These are phyloP conservation scores for Sclerotinia trifoliorum DNA, from an alignment of 2,329 filamentous ascomycete genomes.

Conservation along the genomic window DNA sequence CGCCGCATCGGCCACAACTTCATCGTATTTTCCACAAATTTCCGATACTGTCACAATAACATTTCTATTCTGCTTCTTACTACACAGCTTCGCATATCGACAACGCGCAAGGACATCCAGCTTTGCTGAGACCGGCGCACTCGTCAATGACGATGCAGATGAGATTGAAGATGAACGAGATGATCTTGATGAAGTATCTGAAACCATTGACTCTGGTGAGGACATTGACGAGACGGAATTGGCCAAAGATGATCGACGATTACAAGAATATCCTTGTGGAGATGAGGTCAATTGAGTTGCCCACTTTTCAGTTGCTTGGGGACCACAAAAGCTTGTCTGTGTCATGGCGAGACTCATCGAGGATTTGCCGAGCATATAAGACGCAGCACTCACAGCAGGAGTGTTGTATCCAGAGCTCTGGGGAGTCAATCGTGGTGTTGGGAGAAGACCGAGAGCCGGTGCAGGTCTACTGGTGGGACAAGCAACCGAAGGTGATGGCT, in stretches of 20 bases:
- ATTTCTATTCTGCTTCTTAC: conserved; percentile 55
- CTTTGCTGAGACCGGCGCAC: conserved; percentile 56
- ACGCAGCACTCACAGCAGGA: conserved; percentile 57
- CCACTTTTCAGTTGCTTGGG: conserved; percentile 55
- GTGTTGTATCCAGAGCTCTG: conserved; percentile 56
- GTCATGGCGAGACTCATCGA: conserved; percentile 62
- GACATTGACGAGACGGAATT: conserved; percentile 62
- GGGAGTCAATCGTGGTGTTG: conserved; percentile 59
- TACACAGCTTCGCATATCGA: conserved; percentile 58
- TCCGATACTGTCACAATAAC: conserved; percentile 58
- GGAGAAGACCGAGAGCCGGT: conserved; percentile 55
- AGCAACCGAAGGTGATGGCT: conserved; percentile 47
- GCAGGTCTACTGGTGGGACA: conserved; percentile 50
- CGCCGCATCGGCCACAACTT: conserved; percentile 47
- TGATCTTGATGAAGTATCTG: conserved; percentile 54
- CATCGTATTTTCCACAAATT: conserved; percentile 51
- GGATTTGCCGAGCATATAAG: conserved; percentile 51
- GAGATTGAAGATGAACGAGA: conserved; percentile 66
- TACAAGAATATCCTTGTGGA: conserved; percentile 50
- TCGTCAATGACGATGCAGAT: conserved; percentile 58
- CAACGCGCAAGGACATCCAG: conserved; percentile 63
- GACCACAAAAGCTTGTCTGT: conserved; percentile 48
- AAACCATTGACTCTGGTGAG: conserved; percentile 67
- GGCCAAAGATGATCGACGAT: conserved; percentile 61
- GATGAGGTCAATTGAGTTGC: conserved; percentile 50